These are phyloP conservation scores for Penicillium sp. DNA, from an alignment of 2,329 filamentous ascomycete species.

Conservation along the genomic window DNA sequence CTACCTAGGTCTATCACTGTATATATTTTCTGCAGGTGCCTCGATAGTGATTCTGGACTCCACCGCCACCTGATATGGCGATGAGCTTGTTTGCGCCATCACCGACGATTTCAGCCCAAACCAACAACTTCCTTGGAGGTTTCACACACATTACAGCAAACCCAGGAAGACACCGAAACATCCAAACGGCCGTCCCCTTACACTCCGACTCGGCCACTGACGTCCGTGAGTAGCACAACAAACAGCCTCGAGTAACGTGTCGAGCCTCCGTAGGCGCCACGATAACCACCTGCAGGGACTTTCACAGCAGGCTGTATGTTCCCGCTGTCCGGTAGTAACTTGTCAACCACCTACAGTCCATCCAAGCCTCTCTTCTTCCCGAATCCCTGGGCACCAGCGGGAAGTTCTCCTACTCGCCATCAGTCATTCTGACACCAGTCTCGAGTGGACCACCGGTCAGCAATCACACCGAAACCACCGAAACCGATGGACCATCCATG, in stretches of 20 bases:
- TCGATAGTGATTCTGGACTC: background rate
- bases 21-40: background rate
- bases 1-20: no score
- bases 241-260: conserved; percentile 9
- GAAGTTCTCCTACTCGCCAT: background rate
- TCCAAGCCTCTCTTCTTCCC: no score
- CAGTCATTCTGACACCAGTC: background rate
- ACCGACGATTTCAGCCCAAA: background rate
- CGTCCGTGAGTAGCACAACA: background rate
- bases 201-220: background rate
- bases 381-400: no score
- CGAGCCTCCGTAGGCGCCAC: background rate
- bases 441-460: background rate
- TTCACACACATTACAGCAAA: background rate
- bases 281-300: background rate
- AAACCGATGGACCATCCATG: conserved; percentile 10
- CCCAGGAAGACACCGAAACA: background rate
- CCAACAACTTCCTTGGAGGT: background rate
- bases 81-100: conserved; percentile 13
- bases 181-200: background rate
- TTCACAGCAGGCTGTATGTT: background rate
- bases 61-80: conserved; percentile 6
- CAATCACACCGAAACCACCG: conserved; percentile 6
- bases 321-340: background rate
- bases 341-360: no score